Evolutionary conservation across 345 rosid species (phyloP), one percentile per base, ranked within the genome.

Genomic region (Salix arbutifolia): DNA sequence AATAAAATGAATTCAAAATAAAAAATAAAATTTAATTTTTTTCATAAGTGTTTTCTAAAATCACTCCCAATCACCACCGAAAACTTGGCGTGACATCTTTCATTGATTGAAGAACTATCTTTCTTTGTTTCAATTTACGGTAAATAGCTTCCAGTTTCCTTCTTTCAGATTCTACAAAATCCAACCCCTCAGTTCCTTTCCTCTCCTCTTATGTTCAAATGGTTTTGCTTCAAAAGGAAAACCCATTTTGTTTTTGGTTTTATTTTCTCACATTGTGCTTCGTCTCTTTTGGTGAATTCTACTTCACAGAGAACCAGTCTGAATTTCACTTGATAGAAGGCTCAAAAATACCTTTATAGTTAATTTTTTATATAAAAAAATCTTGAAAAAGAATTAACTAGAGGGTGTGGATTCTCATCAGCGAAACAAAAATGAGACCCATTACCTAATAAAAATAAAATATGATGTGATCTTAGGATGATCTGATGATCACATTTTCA

Each of bases 111-210:
- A 30, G 23, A 61, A 61, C 61, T 46, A 46, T 26, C 52, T 37
- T 64, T 16, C 66, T 58, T 23, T 30, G 70, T 70, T 80, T 48
- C 73, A 65, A 61, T 42, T 71, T 60, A 28, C 28, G 21, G 19
- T 69, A 62, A 78, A 30, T 30, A 74, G 62, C 68, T 64, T 67
- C 74, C 67, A 2, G 16, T 30, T 25, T 42, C 60, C 30, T 11
- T 31, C 58, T 71, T 21, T 37, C 72, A 23, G 68, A 42, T 50
- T 70, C 82, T 46, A 48, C 74, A 67, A 69, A 31, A 67, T 26
- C 52, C 10, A 21, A 50, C 35, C 48, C 44, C 44, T 17, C 26
- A 52, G 68, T 35, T 37, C 35, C 68, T 37, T 38, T 53, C 2
- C 26, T 18, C 12, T 35, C 18, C 44, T 67, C 40, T 33, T 25